Evolutionary conservation across 305 asterid species (phyloP).

Genomic region (Ajuga reptans): DNA sequence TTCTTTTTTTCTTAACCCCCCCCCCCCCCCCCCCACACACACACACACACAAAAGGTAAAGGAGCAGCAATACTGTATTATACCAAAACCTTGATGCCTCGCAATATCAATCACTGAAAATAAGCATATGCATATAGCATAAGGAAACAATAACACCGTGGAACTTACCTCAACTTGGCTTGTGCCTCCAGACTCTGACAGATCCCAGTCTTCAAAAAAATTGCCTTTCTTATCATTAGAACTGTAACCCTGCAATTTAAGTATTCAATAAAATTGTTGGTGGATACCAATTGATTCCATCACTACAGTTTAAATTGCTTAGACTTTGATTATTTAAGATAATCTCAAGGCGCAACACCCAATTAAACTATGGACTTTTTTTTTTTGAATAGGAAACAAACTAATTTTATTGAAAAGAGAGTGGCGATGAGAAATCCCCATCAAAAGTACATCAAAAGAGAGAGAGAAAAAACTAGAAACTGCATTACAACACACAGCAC

Average conservation of each 20-base stretch:
- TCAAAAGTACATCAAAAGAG: too few species aligned
- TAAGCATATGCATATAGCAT: not conserved
- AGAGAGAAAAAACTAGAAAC: too few species aligned
- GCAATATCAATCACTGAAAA: constrained; percentile 1
- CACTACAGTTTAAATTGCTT: constrained; percentile 1
- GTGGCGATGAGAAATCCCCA: too few species aligned
- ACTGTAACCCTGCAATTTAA: constrained; percentile 67
- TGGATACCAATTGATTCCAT: constrained; percentile 10
- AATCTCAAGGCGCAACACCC: not conserved
- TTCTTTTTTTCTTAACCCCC: too few species aligned
- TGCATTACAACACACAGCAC: too few species aligned
- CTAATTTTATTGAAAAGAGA: too few species aligned
- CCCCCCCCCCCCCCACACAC: too few species aligned
- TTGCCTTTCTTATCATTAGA: constrained; percentile 67
- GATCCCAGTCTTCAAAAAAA: constrained; percentile 82
- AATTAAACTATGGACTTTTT: too few species aligned
- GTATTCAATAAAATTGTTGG: constrained; percentile 14
- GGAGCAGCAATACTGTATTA: too few species aligned
- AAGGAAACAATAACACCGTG: constrained; percentile 16
- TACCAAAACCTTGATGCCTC: too few species aligned
- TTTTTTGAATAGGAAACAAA: too few species aligned
- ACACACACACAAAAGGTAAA: too few species aligned
- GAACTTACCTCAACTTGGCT: constrained; percentile 58
- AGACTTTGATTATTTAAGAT: not conserved
- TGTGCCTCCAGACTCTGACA: constrained; percentile 72